Evolutionary conservation across 306 rosid genomes (phyloP), one percentile per base, ranked within the genome.

Genomic region (Purshia tridentata): DNA sequence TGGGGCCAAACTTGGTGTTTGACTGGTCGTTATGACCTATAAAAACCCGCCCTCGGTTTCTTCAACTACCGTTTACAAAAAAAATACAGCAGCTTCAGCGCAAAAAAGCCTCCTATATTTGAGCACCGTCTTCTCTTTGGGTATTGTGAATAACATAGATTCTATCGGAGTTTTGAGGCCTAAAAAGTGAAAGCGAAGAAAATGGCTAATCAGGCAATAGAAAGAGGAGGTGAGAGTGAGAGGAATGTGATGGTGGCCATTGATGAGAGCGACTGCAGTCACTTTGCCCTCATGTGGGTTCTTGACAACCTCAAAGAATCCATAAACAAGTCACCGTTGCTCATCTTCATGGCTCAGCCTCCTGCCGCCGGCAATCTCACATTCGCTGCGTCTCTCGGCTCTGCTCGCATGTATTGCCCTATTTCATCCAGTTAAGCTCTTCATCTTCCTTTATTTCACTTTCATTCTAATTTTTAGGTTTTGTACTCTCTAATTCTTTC

Each of bases 211-310:
- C 35, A 29, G 22, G 69, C 4, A 18, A 16, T 9, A 35, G 72
- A 12, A 8, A 52, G 45, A 37, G 80, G 44, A 53, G 56, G 15
- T 63, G 51, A 41, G 67, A 59, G 3, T 6, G 81, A 62, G 73
- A 86, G 51, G 84, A 82, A 65, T 69, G 84, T 84, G 49, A 84
- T 87, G 91, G 63, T 84, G 69, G 91, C 85, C 50, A 76, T 87
- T 60, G 91, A 87, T 51, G 87, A 87, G 57, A 87, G 85, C 9
- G 85, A 87, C 0, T 3, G 64, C 65, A 84, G 91, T 65, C 69
- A 82, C 74, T 72, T 80, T 12, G 84, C 86, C 0, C 86, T 84
- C 64, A 72, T 72, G 74, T 86, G 91, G 91, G 77, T 65, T 56
- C 83, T 86, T 23, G 73, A 81, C 9, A 79, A 76, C 69, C 85